Evolutionary conservation across 208 protist species (phyloP).

Genomic region (Trypanosoma boissoni): DNA sequence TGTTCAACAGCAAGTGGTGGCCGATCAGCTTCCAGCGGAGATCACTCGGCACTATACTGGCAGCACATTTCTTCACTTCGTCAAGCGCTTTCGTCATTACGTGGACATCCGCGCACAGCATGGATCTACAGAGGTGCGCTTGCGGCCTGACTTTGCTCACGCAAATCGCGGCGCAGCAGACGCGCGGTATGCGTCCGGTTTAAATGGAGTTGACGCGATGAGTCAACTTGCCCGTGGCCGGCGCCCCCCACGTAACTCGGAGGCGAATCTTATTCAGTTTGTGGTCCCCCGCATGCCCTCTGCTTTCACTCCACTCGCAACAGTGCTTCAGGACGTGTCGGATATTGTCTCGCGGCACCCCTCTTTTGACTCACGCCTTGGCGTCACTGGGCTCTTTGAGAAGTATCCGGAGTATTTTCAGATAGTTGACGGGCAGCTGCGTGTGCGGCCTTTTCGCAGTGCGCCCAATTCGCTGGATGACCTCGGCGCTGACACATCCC

Average conservation of each 20-base stretch:
- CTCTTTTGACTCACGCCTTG: constrained; percentile 72
- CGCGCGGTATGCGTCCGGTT: constrained; percentile 27
- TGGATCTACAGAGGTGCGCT: constrained; percentile 51
- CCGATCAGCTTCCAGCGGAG: constrained; percentile 38
- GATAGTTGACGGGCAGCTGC: constrained; percentile 58
- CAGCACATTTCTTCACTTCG: constrained; percentile 50
- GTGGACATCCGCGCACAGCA: constrained; percentile 59
- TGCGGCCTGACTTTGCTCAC: constrained; percentile 63
- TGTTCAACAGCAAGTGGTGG: constrained; percentile 47
- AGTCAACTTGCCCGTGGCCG: constrained; percentile 22
- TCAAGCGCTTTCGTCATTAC: constrained; percentile 78
- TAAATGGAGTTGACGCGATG: constrained; percentile 11
- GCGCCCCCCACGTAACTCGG: constrained; percentile 70
- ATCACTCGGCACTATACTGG: constrained; percentile 51
- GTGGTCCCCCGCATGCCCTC: constrained; percentile 63
- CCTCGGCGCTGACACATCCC: constrained; percentile 38
- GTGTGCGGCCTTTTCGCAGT: constrained; percentile 64
- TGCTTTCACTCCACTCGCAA: constrained; percentile 55
- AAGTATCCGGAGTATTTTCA: constrained; percentile 91
- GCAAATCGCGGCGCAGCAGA: constrained; percentile 66
- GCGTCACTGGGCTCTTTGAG: constrained; percentile 73
- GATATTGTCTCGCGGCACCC: constrained; percentile 77
- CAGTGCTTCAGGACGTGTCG: constrained; percentile 73
- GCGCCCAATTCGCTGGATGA: constrained; percentile 77
- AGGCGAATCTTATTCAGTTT: constrained; percentile 68